Base-by-base conservation (phyloP, 1,139 yeast species). In the Barnettozyma hawaiiensis region DNA sequence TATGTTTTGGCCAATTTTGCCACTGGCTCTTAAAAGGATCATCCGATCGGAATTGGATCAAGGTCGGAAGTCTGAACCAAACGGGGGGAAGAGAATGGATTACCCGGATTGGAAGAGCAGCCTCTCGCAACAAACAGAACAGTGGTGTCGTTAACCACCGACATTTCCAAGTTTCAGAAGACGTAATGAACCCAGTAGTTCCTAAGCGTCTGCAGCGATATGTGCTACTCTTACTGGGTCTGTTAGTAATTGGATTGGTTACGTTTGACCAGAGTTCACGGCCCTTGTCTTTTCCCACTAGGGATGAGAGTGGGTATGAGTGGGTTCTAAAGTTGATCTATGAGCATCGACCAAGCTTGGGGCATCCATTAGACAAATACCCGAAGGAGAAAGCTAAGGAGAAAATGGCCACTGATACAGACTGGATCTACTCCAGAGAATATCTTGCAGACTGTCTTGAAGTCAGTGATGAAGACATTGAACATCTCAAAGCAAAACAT, bases 391-490 rank as follows among this genome's bases (percentile, higher is more conserved):
- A 50, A 38, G 65, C 63, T 4, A 53, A 53, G 39, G 60, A 65
- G 46, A 60, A 54, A 43, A 65, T 66, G 44, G 58, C 60, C 0
- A 48, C 59, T 2, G 67, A 64, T 43, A 48, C 49, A 8, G 62
- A 59, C 40, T 58, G 61, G 43, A 45, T 53, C 7, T 65, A 59
- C 44, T 57, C 60, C 15, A 53, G 52, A 39, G 47, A 50, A 5
- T 64, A 63, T 39, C 48, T 66, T 3, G 40, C 53, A 11, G 50
- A 50, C 24, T 35, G 65, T 14, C 43, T 65, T 11, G 52, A 50
- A 4, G 37, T 65, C 4, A 48, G 51, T 14, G 50, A 52, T 10
- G 18, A 39, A 2, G 46, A 59, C 10, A 46, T 56, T 7, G 35
- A 39, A 5, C 57, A 51, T 31, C 44, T 66, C 29, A 54, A 53